These are phyloP conservation scores for Diaporthe citriasiana DNA, from an alignment of 2,329 filamentous ascomycete genomes.

Conservation along the genomic window DNA sequence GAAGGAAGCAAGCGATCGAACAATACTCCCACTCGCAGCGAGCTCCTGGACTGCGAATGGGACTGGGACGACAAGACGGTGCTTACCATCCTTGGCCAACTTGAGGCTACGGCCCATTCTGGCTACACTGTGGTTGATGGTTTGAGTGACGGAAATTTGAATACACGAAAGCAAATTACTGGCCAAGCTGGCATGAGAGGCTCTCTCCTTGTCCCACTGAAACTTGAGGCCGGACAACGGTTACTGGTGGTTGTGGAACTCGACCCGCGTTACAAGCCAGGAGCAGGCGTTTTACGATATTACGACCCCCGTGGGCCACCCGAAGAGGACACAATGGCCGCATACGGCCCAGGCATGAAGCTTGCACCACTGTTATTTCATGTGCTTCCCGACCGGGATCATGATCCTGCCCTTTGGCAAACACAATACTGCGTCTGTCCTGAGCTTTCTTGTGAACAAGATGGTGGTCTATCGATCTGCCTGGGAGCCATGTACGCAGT, in stretches of 20 bases:
- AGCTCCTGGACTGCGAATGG: constrained; percentile 7
- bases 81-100: constrained; percentile 20
- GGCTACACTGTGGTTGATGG: constrained; percentile 24
- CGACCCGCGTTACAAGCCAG: background rate
- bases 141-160: background rate
- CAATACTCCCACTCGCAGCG: background rate
- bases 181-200: constrained; percentile 4
- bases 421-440: constrained; percentile 28
- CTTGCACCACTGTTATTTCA: background rate
- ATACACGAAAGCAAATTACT: background rate
- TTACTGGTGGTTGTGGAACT: constrained; percentile 18
- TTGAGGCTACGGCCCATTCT: background rate
- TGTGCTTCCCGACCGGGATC: constrained; percentile 7
- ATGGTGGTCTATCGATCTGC: constrained; percentile 21
- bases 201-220: constrained; percentile 6
- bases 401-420: background rate
- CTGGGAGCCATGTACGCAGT: constrained; percentile 33
- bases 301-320: constrained; percentile 12
- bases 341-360: background rate
- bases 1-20: constrained; percentile 21
- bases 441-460: constrained; percentile 10
- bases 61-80: constrained; percentile 37
- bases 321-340: background rate
- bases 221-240: background rate
- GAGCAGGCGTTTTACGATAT: background rate